phyloP scores from a whole-genome alignment of 1,284 basidiomycete species.

The Polyporus tsugae region DNA sequence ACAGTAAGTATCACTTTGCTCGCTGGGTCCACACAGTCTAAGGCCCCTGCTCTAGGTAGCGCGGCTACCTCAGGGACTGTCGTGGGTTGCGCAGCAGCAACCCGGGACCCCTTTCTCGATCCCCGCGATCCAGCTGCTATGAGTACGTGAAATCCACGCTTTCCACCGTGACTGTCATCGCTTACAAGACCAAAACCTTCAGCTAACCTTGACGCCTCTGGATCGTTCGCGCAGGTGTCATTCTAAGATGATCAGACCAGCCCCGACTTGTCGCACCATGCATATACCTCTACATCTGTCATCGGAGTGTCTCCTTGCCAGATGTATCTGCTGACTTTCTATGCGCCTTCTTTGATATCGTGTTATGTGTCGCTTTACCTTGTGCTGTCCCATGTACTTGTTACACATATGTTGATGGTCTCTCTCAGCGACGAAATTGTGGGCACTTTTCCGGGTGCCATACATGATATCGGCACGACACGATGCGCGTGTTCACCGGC shows the following conservation, averaged over 20 bases:
- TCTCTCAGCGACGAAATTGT: neutral
- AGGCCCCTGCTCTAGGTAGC: neutral
- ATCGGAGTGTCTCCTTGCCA: too few species aligned
- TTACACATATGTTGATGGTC: neutral
- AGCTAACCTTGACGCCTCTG: neutral
- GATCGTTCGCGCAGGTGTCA: neutral
- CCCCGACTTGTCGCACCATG: neutral
- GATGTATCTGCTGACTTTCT: neutral
- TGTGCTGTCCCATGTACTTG: neutral
- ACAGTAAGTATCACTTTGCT: neutral
- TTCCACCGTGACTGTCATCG: neutral
- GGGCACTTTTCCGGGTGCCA: neutral
- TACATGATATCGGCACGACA: neutral
- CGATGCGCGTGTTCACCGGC: neutral
- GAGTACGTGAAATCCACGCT: neutral
- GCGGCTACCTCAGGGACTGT: neutral
- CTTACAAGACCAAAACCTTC: neutral
- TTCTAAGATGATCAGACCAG: neutral
- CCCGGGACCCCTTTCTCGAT: neutral
- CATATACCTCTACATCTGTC: too few species aligned
- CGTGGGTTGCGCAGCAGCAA: neutral
- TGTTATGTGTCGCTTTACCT: neutral
- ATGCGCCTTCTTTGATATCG: neutral
- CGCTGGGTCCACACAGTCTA: neutral
- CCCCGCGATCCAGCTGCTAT: neutral